Base-by-base conservation (phyloP, 164 flowering plant species). In the Cinnamomum micranthum region DNA sequence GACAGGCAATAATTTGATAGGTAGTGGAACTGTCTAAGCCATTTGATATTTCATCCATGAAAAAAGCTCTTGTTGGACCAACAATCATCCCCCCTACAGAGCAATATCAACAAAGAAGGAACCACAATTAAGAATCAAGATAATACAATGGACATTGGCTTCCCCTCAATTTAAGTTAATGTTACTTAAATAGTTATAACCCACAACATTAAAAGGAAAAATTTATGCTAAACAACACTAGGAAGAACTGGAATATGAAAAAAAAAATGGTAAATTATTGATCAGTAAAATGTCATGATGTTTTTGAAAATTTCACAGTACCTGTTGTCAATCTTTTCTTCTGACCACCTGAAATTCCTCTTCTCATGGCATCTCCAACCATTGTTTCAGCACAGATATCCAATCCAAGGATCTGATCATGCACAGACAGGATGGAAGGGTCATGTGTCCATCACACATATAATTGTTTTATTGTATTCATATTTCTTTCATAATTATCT, bases 261-360 rank as follows among this genome's bases (percentile, higher is more conserved):
- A 4, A 19, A n/a, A 60, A 5, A 35, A 20, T 6, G 64, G 7
- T 7, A 60, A 60, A 7, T 60, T 10, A 60, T 17, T 60, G 23
- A 6, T 60, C 17, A 22, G 20, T 60, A 9, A 50, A 6, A 65
- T 7, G 27, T 65, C 14, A 20, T 19, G 9, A 68, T 15, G 31
- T 24, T 62, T 72, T 24, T 13, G 4, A 60, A 6, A 14, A n/a
- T 60, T 22, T 19, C 64, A 50, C 1, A 31, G 31, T 76, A 88
- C 95, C 91, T 84, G 92, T 90, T 50, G 92, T 90, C 68, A 90
- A 71, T 73, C 91, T 80, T 82, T 86, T 90, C 82, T 88, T 90
- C 70, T 87, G 91, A 66, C 93, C 93, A 47, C 93, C 93, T 9
- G 96, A 91, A 28, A 91, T 84, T 35, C 96, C 96, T 85, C 90